These are phyloP conservation scores for Yamadazyma tumulicola DNA, from an alignment of 805 yeast genomes.

Conservation along the genomic window DNA sequence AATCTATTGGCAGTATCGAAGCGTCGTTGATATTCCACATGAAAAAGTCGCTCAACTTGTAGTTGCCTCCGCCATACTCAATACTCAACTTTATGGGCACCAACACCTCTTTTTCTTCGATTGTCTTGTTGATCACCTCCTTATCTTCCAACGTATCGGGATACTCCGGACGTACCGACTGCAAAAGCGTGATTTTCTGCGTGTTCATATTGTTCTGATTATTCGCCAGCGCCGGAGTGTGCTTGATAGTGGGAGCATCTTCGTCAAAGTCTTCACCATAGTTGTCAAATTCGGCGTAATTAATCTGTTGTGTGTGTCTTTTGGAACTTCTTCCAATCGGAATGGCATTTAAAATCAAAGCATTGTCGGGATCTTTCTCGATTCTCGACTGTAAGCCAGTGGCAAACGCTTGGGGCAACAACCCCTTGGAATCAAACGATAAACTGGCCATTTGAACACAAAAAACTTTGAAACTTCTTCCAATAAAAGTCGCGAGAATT, in stretches of 20 bases:
- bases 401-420: slow-evolving; percentile 72
- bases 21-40: slow-evolving; percentile 72
- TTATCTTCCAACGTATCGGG: slow-evolving; percentile 22
- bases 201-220: slow-evolving; percentile 12
- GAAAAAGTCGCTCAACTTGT: slow-evolving; percentile 57
- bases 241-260: slow-evolving; percentile 14
- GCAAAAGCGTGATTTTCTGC: slow-evolving; percentile 24
- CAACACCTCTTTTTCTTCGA: slow-evolving; percentile 40
- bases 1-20: slow-evolving; percentile 65
- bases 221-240: slow-evolving; percentile 3
- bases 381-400: slow-evolving; percentile 73
- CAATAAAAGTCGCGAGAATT: not conserved
- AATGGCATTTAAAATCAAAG: slow-evolving; percentile 63
- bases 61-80: slow-evolving; percentile 51
- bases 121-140: slow-evolving; percentile 17
- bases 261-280: slow-evolving; percentile 46
- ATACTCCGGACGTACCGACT: slow-evolving; percentile 23
- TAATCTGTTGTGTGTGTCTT: slow-evolving; percentile 64
- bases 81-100: slow-evolving; percentile 66
- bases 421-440: slow-evolving; percentile 19
- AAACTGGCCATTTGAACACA: not conserved
- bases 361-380: slow-evolving; percentile 62
- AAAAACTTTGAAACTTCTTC: not conserved
- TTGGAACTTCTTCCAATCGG: slow-evolving; percentile 77
- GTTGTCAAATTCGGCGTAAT: slow-evolving; percentile 78